Evolutionary conservation across 1,139 yeast species (phyloP).

Genomic region (Geotrichum siamense): DNA sequence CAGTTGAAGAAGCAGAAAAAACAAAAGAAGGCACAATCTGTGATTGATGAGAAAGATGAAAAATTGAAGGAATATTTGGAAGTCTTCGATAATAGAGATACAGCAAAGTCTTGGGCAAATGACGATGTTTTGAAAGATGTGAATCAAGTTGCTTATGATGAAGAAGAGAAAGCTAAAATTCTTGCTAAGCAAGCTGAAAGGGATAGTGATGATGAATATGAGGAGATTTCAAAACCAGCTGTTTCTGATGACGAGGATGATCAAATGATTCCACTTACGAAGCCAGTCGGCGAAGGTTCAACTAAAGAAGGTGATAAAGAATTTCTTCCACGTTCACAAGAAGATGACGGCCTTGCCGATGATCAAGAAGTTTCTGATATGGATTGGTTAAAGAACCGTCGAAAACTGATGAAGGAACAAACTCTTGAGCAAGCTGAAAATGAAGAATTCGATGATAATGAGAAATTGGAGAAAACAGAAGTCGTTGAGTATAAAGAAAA

Average conservation of each 20-base stretch:
- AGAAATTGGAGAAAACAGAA: constrained; percentile 14
- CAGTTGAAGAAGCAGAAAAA: constrained; percentile 39
- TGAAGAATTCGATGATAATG: constrained; percentile 20
- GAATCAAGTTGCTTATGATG: constrained; percentile 19
- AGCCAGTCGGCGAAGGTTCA: neutral
- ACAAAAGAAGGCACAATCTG: constrained; percentile 41
- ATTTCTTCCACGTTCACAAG: constrained; percentile 18
- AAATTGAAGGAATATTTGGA: constrained; percentile 73
- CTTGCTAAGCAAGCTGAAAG: constrained; percentile 19
- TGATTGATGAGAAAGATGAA: constrained; percentile 40
- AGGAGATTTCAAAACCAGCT: constrained; percentile 19
- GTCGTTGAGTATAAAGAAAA: constrained; percentile 4
- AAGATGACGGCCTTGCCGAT: constrained; percentile 36
- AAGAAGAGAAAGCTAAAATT: constrained; percentile 12
- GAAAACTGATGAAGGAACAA: constrained; percentile 62
- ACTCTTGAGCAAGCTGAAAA: constrained; percentile 27
- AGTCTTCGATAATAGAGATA: constrained; percentile 69
- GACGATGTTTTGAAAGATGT: constrained; percentile 48
- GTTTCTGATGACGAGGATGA: constrained; percentile 25
- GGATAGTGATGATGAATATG: constrained; percentile 30
- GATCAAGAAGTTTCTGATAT: constrained; percentile 63
- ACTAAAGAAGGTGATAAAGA: constrained; percentile 15
- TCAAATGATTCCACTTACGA: constrained; percentile 20
- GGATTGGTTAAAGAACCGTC: constrained; percentile 79
- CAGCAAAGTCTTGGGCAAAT: constrained; percentile 67